Percentiles rank a stretch among this genome's conserved stretches.
These are phyloP conservation scores for Sclerotinia glacialis DNA, from an alignment of 2,329 filamentous ascomycete species.

Conservation along the genomic window DNA sequence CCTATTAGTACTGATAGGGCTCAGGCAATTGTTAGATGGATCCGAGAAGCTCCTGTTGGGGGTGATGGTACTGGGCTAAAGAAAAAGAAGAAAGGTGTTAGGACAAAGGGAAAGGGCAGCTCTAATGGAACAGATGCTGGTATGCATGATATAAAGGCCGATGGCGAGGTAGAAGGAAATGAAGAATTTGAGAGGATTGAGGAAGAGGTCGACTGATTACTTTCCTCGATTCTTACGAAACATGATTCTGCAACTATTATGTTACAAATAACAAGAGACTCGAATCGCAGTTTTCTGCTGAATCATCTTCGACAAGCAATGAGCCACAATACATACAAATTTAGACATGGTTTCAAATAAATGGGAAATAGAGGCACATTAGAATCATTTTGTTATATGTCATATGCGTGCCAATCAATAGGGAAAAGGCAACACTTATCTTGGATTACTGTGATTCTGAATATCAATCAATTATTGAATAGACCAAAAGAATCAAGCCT, in stretches of 20 bases:
- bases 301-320: not conserved
- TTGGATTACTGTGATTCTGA: not conserved
- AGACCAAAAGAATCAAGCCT: not conserved
- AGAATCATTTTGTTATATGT: not conserved
- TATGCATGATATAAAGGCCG: conserved; percentile 25
- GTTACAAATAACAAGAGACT: not conserved
- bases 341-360: not conserved
- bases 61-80: conserved; percentile 38
- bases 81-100: conserved; percentile 42
- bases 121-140: conserved; percentile 25
- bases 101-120: conserved; percentile 29
- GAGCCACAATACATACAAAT: not conserved
- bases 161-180: conserved; percentile 26
- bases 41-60: conserved; percentile 54
- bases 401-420: not conserved
- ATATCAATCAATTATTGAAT: not conserved
- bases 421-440: not conserved
- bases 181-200: conserved; percentile 33
- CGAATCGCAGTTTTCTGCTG: too few species aligned
- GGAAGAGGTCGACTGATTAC: conserved; percentile 36
- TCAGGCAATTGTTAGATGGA: conserved; percentile 66
- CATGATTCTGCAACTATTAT: not conserved
- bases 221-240: not conserved
- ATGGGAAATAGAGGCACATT: not conserved
- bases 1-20: conserved; percentile 68